A percentile compares a stretch with the other conserved stretches of the same genome.
phyloP scores from a whole-genome alignment of 371 early-diverging fungal species.

The Parasitella parasitica region DNA sequence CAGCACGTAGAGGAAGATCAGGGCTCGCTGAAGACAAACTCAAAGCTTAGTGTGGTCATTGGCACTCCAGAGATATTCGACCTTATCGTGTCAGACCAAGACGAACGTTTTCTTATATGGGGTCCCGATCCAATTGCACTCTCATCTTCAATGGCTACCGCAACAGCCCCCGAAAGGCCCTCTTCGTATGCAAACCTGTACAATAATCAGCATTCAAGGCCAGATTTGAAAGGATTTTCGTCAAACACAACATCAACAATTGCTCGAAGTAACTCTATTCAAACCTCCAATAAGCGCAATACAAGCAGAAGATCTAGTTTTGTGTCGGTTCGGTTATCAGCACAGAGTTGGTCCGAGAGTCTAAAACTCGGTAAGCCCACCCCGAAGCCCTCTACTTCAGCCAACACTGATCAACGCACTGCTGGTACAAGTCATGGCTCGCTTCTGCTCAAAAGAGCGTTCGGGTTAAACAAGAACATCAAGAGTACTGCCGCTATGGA shows the following conservation, averaged over 20 bases:
- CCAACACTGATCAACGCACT: slow-evolving; percentile 3
- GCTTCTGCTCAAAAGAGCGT: slow-evolving; percentile 23
- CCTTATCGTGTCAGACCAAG: slow-evolving; percentile 49
- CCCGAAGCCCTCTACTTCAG: not conserved
- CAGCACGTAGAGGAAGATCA: not conserved
- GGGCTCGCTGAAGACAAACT: not conserved
- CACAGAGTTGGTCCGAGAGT: slow-evolving; percentile 17
- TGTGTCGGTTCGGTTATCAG: slow-evolving; percentile 17
- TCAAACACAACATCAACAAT: slow-evolving; percentile 33
- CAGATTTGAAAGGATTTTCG: slow-evolving; percentile 32
- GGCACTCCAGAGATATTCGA: slow-evolving; percentile 54
- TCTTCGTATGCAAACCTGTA: slow-evolving; percentile 24
- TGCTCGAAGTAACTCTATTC: slow-evolving; percentile 3
- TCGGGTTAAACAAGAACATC: slow-evolving; percentile 18
- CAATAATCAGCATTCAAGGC: slow-evolving; percentile 20
- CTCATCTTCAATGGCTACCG: slow-evolving; percentile 38
- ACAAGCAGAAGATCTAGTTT: not conserved
- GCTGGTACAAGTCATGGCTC: slow-evolving; percentile 3
- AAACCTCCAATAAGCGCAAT: not conserved
- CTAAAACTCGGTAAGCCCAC: slow-evolving; percentile 2
- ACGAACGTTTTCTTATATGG: slow-evolving; percentile 61
- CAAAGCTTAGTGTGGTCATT: not conserved
- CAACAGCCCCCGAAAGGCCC: slow-evolving; percentile 20
- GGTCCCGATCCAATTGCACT: slow-evolving; percentile 43
- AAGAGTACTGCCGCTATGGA: not conserved